Conservation (phyloP, 2,329 filamentous ascomycete species). For the Elsinoe fawcettii region DNA sequence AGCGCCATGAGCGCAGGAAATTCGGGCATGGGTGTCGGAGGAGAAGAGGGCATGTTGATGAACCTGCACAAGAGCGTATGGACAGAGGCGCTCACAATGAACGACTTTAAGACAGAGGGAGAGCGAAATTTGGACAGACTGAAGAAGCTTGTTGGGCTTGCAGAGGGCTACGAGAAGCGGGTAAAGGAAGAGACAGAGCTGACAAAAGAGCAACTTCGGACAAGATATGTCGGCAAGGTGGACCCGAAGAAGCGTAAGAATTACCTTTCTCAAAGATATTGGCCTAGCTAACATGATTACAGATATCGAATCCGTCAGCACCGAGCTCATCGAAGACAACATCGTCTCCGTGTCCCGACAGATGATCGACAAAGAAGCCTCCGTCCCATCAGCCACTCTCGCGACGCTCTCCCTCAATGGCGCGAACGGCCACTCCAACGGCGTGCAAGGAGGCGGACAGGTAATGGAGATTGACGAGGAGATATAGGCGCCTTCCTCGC, state of each 20-base stretch:
- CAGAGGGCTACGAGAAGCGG: constrained; percentile 96
- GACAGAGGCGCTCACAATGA: constrained; percentile 96
- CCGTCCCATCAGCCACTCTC: constrained; percentile 63
- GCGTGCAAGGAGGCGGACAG: constrained; percentile 46
- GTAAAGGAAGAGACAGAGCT: constrained; percentile 98
- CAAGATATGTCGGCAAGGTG: constrained; percentile 95
- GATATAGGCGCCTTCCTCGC: background rate
- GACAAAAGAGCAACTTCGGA: constrained; percentile 96
- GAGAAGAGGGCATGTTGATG: constrained; percentile 99
- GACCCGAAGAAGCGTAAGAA: constrained; percentile 86
- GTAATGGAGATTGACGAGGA: constrained; percentile 15
- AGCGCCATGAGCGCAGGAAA: constrained; percentile 14
- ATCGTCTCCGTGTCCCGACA: constrained; percentile 96
- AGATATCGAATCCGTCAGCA: constrained; percentile 90
- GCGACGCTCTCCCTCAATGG: constrained; percentile 29
- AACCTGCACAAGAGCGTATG: constrained; percentile 99
- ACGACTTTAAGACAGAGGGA: constrained; percentile 82
- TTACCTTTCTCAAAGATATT: constrained; percentile 23
- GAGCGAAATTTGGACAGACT: constrained; percentile 80
- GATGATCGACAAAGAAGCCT: constrained; percentile 99
- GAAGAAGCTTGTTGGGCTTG: constrained; percentile 76
- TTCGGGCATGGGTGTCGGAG: constrained; percentile 32
- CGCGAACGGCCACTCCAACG: constrained; percentile 36
- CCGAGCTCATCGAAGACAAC: constrained; percentile 97
- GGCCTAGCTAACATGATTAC: constrained; percentile 5